Conservation (phyloP, 116 monocot genomes). For the Cymodocea nodosa region DNA sequence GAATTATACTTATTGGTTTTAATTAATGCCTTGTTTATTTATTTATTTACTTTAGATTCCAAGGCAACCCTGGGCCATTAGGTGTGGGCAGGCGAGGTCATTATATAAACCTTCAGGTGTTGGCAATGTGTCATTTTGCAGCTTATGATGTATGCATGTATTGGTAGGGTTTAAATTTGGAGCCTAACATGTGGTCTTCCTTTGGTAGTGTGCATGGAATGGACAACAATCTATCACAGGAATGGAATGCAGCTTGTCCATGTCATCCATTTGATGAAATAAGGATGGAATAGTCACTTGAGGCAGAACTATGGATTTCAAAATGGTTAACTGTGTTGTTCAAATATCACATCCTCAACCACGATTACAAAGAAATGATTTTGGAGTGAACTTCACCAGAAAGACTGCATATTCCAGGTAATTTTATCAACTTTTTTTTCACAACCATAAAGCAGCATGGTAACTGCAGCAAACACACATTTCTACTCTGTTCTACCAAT, state of each 20-base stretch:
- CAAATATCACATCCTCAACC: slow-evolving; percentile 11
- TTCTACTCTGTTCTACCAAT: no score
- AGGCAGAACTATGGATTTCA: background rate
- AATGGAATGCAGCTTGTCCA: background rate
- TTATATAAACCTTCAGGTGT: no score
- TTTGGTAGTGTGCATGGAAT: background rate
- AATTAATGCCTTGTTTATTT: no score
- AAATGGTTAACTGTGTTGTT: slow-evolving; percentile 31
- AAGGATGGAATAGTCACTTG: background rate
- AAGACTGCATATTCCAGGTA: slow-evolving; percentile 1
- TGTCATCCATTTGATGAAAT: slow-evolving; percentile 1
- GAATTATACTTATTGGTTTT: no score
- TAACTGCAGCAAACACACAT: no score
- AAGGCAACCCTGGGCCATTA: no score
- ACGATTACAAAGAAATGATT: background rate
- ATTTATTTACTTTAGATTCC: no score
- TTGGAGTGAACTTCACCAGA: background rate
- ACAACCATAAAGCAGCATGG: background rate
- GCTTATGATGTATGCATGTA: no score
- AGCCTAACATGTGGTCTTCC: background rate
- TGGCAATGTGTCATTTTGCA: no score
- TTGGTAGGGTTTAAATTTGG: no score
- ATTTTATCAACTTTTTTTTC: background rate
- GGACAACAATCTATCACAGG: background rate
- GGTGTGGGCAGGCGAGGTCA: no score